Evolutionary conservation across 2,329 filamentous ascomycete genomes (phyloP).

Genomic region (Fusarium nygamai): DNA sequence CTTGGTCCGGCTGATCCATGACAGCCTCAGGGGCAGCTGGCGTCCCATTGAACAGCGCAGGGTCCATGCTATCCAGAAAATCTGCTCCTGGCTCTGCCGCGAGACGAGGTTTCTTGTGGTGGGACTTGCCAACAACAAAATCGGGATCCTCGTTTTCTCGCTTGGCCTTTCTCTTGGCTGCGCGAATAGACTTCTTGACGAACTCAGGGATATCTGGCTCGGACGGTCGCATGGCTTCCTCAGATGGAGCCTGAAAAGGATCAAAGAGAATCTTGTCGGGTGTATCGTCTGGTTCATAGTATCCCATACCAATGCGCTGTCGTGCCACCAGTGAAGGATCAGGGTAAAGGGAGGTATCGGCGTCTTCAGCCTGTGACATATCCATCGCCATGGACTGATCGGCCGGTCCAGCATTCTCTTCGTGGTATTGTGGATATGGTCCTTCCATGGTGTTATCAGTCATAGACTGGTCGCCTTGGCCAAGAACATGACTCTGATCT

Average conservation of each 20-base stretch:
- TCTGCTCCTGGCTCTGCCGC: conserved; percentile 44
- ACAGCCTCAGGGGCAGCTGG: conserved; percentile 28
- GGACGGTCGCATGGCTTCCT: conserved; percentile 54
- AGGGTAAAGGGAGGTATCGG: conserved; percentile 54
- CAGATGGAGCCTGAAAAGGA: conserved; percentile 63
- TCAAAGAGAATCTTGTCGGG: conserved; percentile 69
- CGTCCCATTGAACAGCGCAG: conserved; percentile 57
- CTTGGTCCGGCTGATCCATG: conserved; percentile 30
- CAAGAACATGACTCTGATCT: conserved; percentile 48
- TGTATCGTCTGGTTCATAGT: conserved; percentile 68
- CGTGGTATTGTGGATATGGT: conserved; percentile 9
- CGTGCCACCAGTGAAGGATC: conserved; percentile 58
- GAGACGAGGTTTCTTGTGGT: conserved; percentile 54
- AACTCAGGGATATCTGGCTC: conserved; percentile 63
- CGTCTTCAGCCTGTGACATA: conserved; percentile 42
- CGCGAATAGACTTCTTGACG: conserved; percentile 63
- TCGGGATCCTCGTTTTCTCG: conserved; percentile 66
- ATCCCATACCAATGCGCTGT: conserved; percentile 68
- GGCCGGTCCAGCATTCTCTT: background rate
- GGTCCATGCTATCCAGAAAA: conserved; percentile 59
- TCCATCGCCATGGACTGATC: conserved; percentile 9
- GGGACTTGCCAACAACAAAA: conserved; percentile 56
- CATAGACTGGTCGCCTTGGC: conserved; percentile 22
- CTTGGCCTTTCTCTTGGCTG: conserved; percentile 63
- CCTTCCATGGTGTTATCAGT: conserved; percentile 18